A percentile compares a stretch with the other conserved stretches of the same genome.
Evolutionary conservation across 805 yeast genomes (phyloP).

Genomic region (Tetrapisispora nanseiensis): DNA sequence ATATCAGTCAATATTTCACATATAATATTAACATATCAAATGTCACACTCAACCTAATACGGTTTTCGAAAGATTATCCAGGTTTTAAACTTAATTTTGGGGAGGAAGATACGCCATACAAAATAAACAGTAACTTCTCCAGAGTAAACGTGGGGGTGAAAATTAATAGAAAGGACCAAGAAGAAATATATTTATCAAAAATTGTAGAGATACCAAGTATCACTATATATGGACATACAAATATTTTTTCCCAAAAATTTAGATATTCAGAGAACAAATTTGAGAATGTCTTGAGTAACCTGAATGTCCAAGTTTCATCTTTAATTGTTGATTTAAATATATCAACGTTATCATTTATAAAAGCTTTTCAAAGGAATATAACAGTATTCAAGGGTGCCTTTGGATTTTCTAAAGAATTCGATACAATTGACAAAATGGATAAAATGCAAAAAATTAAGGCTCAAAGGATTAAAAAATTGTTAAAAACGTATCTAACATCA

Average conservation of each 20-base stretch:
- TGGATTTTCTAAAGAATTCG: conserved; percentile 6
- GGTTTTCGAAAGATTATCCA: conserved; percentile 31
- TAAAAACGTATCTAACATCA: conserved; percentile 7
- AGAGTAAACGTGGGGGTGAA: conserved; percentile 28
- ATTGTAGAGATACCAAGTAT: conserved; percentile 32
- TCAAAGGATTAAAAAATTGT: conserved; percentile 2
- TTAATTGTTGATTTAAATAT: conserved; percentile 38
- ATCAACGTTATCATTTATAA: conserved; percentile 31
- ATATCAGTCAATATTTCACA: conserved; percentile 15
- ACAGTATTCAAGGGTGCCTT: conserved; percentile 20
- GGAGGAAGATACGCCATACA: conserved; percentile 36
- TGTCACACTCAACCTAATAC: conserved; percentile 19
- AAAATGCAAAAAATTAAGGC: not conserved
- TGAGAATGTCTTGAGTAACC: conserved; percentile 28
- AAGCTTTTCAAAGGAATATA: conserved; percentile 23
- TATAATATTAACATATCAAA: conserved; percentile 18
- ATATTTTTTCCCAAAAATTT: conserved; percentile 30
- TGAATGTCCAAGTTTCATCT: conserved; percentile 35
- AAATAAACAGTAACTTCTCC: conserved; percentile 31
- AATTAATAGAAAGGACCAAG: conserved; percentile 12
- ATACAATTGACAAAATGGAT: conserved; percentile 3
- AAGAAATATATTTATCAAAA: conserved; percentile 8
- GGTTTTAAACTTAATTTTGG: conserved; percentile 39
- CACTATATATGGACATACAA: conserved; percentile 33
- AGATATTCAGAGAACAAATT: conserved; percentile 15